Base-by-base conservation (phyloP, 2,329 filamentous ascomycete species). In the Nakataea oryzae region DNA sequence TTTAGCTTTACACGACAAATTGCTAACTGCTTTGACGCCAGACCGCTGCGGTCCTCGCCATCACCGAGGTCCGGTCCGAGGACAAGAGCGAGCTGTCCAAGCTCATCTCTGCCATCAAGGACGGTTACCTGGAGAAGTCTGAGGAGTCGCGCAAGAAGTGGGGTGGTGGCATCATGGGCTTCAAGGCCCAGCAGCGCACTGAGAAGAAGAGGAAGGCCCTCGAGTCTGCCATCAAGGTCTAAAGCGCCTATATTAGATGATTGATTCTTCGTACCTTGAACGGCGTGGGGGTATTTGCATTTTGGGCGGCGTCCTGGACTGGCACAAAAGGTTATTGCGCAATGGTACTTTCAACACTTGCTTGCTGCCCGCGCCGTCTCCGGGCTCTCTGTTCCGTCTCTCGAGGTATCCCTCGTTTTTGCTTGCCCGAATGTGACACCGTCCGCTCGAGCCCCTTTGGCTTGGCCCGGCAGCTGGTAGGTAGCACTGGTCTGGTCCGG, bases 121-220 rank as follows among this genome's bases (percentile, higher is more conserved):
- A 97, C 74, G 95, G 93, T 71, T 99, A 96, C 86, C 81, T 90
- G 73, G 92, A 96, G 80, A 96, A 96, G 87, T 90, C 90, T 78
- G 93, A 97, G 82, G 89, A 92, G 76, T 80, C 85, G 73, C 89
- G 91, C 80, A 88, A 89, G 78, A 90, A 93, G 82, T 99, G 96
- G 95, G 95, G 96, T 83, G 95, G 95, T 86, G 96, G 96, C 80
- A 97, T 99, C 83, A 97, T 99, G 93, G 84, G 95, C 74, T 84
- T 88, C 77, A 99, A 99, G 91, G 93, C 95, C 75, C 86, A 86
- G 79, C 85, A 84, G 80, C 81, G 81, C 74, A 84, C 80, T 67
- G 79, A 81, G 79, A 97, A 96, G 90, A 91, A 91, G 85, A 86
- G 89, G 81, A 97, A 97, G 89, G 92, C 93, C 75, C 75, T 95